Evolutionary conservation across 1,284 basidiomycete genomes (phyloP).

Genomic region (Naganishia liquefaciens): DNA sequence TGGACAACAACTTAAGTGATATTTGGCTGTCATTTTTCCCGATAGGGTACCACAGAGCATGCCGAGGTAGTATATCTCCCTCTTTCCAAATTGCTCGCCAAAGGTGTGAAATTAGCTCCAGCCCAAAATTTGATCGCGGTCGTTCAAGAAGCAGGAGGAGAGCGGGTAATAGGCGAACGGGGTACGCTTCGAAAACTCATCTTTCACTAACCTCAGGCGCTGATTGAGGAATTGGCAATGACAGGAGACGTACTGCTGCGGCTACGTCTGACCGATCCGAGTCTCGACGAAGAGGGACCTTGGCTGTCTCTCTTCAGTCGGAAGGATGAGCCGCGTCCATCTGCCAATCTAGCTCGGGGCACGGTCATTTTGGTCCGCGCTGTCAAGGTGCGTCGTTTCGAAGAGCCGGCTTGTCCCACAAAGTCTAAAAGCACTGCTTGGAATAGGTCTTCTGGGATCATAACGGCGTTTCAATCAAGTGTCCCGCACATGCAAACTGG

Average conservation of each 20-base stretch:
- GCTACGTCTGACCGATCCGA: conserved; percentile 7
- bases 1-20: neutral
- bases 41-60: neutral
- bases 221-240: neutral
- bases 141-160: neutral
- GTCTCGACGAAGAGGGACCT: neutral
- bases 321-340: conserved; percentile 4
- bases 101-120: neutral
- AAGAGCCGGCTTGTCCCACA: no score
- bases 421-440: neutral
- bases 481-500: conserved; percentile 16
- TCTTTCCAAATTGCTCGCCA: neutral
- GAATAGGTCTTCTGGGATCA: conserved; percentile 1
- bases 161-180: conserved; percentile 3
- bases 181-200: neutral
- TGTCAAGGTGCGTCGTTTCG: conserved; percentile 2
- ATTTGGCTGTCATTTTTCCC: neutral
- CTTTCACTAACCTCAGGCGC: neutral
- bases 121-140: neutral
- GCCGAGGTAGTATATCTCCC: conserved; percentile 1
- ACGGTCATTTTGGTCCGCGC: conserved; percentile 14
- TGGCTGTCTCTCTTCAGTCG: conserved; percentile 22
- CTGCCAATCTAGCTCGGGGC: neutral
- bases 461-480: conserved; percentile 3
- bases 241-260: conserved; percentile 9